Base-by-base conservation (phyloP, 2,329 filamentous ascomycete genomes). In the Ophiostoma ulmi region DNA sequence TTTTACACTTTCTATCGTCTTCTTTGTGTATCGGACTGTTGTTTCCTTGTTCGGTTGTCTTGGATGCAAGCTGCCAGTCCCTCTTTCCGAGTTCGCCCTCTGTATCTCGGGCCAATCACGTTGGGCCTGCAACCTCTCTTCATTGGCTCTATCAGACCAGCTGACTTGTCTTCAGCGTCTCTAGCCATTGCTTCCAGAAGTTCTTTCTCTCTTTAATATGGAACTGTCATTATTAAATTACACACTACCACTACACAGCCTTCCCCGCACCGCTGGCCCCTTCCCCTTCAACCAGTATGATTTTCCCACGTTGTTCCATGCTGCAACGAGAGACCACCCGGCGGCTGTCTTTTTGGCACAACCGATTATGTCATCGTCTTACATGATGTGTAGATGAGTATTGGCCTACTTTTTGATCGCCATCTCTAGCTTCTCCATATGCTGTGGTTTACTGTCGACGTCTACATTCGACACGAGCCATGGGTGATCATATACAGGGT, bases 241-340 rank as follows among this genome's bases (percentile, higher is more conserved):
- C 14, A 31, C 31, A 31, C 41, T 14, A 14, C 13, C 41, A 5
- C 41, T 44, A 44, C 41, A 11, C 38, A 17, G 17, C 36, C 63
- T 65, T 65, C 63, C 63, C 63, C 63, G 63, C 63, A 64, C 38
- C 65, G 38, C 31, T 48, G 26, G 58, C 39, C 41, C 68, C 70
- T 69, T 39, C 58, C 58, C 58, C 26, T 63, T 78, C 74, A 76
- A 73, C 77, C 76, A 78, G 73, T 77, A 74, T 73, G 41, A 71
- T 76, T 76, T 75, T 77, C 80, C 80, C 80, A 81, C 80, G 80
- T 81, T 81, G 75, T 77, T 72, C 65, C 71, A 78, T 78, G 74
- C 76, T 71, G 74, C 75, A 73, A 77, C 74, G 74, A 76, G 71
- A 77, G 74, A 73, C 22, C 55, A 58, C 61, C 70, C 69, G 69